Evolutionary conservation across 2,329 filamentous ascomycete genomes (phyloP).

Genomic region (Arthrocladium fulminans): DNA sequence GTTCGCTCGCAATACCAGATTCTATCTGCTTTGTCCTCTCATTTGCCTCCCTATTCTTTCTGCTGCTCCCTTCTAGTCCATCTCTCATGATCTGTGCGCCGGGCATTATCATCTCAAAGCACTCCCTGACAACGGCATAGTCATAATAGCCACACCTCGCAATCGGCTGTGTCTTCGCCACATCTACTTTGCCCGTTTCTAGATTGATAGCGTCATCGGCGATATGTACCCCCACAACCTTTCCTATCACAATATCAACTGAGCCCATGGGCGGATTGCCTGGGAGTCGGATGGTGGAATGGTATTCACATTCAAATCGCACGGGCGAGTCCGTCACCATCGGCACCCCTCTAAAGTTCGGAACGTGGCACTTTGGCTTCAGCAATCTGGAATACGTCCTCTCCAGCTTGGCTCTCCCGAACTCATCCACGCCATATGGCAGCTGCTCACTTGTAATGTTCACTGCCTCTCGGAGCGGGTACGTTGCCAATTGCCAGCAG

Average conservation of each 20-base stretch:
- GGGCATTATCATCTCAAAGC: slow-evolving; percentile 52
- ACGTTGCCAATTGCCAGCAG: slow-evolving; percentile 53
- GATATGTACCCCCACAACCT: slow-evolving; percentile 51
- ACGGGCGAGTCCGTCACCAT: slow-evolving; percentile 49
- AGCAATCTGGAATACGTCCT: slow-evolving; percentile 38
- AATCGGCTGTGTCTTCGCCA: slow-evolving; percentile 50
- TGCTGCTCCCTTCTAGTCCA: slow-evolving; percentile 34
- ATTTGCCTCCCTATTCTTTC: slow-evolving; percentile 18
- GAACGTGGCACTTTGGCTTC: slow-evolving; percentile 14
- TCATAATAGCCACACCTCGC: slow-evolving; percentile 53
- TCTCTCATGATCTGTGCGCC: slow-evolving; percentile 27
- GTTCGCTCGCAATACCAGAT: background rate
- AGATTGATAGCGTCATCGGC: slow-evolving; percentile 46
- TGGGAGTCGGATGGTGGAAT: slow-evolving; percentile 46
- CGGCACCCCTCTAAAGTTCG: slow-evolving; percentile 27
- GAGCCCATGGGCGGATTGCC: slow-evolving; percentile 50
- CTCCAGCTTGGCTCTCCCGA: slow-evolving; percentile 40
- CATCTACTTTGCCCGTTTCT: slow-evolving; percentile 41
- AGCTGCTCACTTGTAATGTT: slow-evolving; percentile 48
- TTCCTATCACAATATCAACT: slow-evolving; percentile 50
- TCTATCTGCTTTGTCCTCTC: slow-evolving; percentile 1
- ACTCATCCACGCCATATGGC: slow-evolving; percentile 46
- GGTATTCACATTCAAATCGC: slow-evolving; percentile 51
- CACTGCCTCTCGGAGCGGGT: slow-evolving; percentile 45
- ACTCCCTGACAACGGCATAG: slow-evolving; percentile 47